Evolutionary conservation across 371 early-diverging fungal genomes (phyloP), one percentile per base, ranked within the genome.

Genomic region (Mucor mucedo): DNA sequence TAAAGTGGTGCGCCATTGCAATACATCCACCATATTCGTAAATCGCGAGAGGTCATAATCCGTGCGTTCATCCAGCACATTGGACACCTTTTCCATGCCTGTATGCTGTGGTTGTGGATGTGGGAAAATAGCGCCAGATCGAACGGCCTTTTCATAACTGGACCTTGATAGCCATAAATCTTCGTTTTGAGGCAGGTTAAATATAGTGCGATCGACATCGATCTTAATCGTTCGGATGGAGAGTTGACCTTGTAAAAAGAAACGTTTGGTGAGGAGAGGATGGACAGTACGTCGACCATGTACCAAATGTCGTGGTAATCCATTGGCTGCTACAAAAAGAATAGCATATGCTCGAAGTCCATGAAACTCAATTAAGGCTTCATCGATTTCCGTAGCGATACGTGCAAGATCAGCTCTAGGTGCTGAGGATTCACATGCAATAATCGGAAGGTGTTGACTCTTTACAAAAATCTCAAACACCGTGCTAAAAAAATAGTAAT

Each of bases 101-200:
- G 91, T 91, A 59, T 86, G 86, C 64, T 91, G 91, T 28, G 79
- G 78, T 71, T 87, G 79, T 40, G 71, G 70, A 16, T 79, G 75
- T 60, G 73, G 79, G 7, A 60, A 41, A 27, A 75, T 70, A 8
- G 58, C 54, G 1, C 72, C 70, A 5, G 57, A 40, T 28, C 61
- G 67, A 45, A 69, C 50, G 2, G 72, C 70, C 32, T 44, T 58
- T 13, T 72, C 72, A 30, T 70, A 70, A 6, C 63, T 70, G 14
- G 52, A 27, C 5, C 49, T 33, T 4, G 65, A 60, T 4, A 72
- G 65, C 82, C 83, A 85, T 2, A 61, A 10, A 16, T 58, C 83
- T 49, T 76, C 79, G 55, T 79, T 79, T 38, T 63, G 65, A 11
- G 80, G 76, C 40, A 85, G 55, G 57, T 80, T 80, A 52, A 79